These are phyloP conservation scores for Schoenoplectus tabernaemontani DNA, from an alignment of 202 grass and related monocot genomes.

Conservation along the genomic window DNA sequence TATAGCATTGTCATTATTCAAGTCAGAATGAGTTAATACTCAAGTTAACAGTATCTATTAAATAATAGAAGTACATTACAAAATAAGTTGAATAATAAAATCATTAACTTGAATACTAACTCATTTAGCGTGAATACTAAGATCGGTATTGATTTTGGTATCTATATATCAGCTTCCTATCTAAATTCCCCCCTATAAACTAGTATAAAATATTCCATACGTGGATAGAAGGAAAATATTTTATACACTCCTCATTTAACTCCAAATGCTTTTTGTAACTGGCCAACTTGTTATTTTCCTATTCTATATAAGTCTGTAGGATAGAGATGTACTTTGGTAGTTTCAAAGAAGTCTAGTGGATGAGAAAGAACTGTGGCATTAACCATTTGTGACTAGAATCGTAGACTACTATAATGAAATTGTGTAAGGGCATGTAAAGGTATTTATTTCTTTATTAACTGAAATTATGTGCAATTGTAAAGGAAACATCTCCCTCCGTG, in stretches of 20 bases:
- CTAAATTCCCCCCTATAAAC: not conserved
- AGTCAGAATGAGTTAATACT: too few species aligned
- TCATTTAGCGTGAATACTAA: too few species aligned
- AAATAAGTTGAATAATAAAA: too few species aligned
- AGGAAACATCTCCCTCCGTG: slow-evolving; percentile 77
- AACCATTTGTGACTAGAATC: not conserved
- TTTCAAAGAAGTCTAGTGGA: not conserved
- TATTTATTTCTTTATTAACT: not conserved
- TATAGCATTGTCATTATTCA: too few species aligned
- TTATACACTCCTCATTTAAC: not conserved
- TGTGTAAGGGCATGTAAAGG: not conserved
- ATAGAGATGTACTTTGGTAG: not conserved
- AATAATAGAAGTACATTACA: too few species aligned
- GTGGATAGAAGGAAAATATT: not conserved
- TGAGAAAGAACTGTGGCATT: not conserved
- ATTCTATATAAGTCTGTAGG: not conserved
- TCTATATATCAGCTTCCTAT: too few species aligned
- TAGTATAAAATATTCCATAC: not conserved
- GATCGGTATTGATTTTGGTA: too few species aligned
- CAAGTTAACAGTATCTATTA: too few species aligned
- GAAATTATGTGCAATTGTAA: not conserved
- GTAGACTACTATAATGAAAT: not conserved
- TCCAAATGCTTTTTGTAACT: not conserved
- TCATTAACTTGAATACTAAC: too few species aligned
- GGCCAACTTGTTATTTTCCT: not conserved